These are phyloP conservation scores for Nannizziopsis arthrosporioides DNA, from an alignment of 2,329 filamentous ascomycete species.

Conservation along the genomic window DNA sequence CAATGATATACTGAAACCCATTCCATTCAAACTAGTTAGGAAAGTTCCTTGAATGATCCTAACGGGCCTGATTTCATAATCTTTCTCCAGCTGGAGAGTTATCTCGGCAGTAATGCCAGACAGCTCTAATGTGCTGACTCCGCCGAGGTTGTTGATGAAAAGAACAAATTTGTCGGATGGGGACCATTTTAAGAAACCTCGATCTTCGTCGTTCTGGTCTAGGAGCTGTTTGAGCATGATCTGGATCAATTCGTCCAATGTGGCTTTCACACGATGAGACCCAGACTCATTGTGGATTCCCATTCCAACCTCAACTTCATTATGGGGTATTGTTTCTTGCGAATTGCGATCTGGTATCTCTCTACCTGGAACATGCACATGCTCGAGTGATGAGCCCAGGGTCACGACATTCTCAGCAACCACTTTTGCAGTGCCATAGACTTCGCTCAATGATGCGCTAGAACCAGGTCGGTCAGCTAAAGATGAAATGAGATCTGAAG, in stretches of 20 bases:
- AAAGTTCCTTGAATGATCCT: conserved; percentile 55
- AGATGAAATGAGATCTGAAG: background rate
- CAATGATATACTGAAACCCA: conserved; percentile 59
- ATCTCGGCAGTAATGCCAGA: conserved; percentile 58
- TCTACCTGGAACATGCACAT: conserved; percentile 87
- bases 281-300: conserved; percentile 59
- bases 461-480: background rate
- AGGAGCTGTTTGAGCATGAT: conserved; percentile 56
- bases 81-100: conserved; percentile 46
- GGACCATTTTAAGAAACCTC: conserved; percentile 48
- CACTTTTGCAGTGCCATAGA: conserved; percentile 58
- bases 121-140: conserved; percentile 55
- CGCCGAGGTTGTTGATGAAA: conserved; percentile 58
- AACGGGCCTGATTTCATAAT: conserved; percentile 50
- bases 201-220: conserved; percentile 50
- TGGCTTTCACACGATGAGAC: conserved; percentile 41
- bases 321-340: conserved; percentile 42
- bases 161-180: conserved; percentile 51
- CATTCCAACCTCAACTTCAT: conserved; percentile 59
- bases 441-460: conserved; percentile 51
- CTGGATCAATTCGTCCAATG: conserved; percentile 41
- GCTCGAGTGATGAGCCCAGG: conserved; percentile 72
- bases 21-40: conserved; percentile 60
- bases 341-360: conserved; percentile 41
- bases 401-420: conserved; percentile 67